These are phyloP conservation scores for Hydnomerulius pinastri DNA, from an alignment of 768 basidiomycete species.

Conservation along the genomic window DNA sequence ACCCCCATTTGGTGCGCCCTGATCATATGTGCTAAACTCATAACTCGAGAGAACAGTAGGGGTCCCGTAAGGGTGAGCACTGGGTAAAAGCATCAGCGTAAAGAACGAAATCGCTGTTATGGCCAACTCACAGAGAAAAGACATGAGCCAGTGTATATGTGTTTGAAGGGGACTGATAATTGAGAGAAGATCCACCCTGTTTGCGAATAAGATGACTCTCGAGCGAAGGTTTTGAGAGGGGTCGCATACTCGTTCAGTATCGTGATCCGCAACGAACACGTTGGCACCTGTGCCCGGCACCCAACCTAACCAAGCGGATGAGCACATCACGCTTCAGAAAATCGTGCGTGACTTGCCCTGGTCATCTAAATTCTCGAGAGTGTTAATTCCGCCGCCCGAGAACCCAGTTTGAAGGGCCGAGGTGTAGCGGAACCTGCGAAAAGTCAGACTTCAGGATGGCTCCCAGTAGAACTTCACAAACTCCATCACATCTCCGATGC, in stretches of 20 bases:
- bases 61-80: conserved; percentile 65
- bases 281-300: conserved; percentile 54
- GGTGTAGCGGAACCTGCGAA: conserved; percentile 57
- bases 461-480: conserved; percentile 12
- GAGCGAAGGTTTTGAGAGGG: too few relatives aligned
- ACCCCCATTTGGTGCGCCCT: conserved; percentile 60
- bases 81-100: neutral
- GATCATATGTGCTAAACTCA: conserved; percentile 49
- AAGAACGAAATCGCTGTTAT: neutral
- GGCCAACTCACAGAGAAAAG: conserved; percentile 50
- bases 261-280: conserved; percentile 69
- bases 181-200: conserved; percentile 55
- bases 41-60: conserved; percentile 66
- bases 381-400: conserved; percentile 49
- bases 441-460: neutral
- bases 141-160: conserved; percentile 60
- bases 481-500: conserved; percentile 70
- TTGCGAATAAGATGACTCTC: neutral
- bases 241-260: conserved; percentile 56
- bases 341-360: conserved; percentile 37
- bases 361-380: conserved; percentile 51
- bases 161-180: conserved; percentile 63
- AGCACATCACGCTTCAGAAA: neutral
- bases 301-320: conserved; percentile 47
- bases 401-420: conserved; percentile 53